phyloP scores from a whole-genome alignment of 164 flowering plant species.

The Tinospora cordifolia region DNA sequence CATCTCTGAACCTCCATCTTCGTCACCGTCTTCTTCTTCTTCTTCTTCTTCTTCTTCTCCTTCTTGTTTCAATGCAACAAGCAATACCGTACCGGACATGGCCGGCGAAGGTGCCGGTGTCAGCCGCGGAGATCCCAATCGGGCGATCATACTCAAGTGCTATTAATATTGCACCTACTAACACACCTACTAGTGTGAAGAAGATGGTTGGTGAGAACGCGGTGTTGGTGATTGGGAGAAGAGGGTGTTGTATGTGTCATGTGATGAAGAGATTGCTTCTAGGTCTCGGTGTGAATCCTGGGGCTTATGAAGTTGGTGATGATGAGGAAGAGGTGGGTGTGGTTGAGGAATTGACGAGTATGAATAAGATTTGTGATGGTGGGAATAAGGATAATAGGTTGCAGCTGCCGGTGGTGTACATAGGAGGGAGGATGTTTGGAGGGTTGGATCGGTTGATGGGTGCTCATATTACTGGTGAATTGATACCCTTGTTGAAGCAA shows the following conservation, averaged over 20 bases:
- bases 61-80: constrained; percentile 33
- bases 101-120: constrained; percentile 15
- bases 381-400: not conserved
- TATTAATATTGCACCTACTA: not conserved
- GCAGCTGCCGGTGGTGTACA: constrained; percentile 52
- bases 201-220: constrained; percentile 50
- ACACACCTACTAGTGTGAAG: constrained; percentile 3
- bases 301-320: constrained; percentile 55
- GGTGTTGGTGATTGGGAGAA: constrained; percentile 47
- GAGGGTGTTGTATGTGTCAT: constrained; percentile 81
- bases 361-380: not conserved
- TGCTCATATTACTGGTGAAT: constrained; percentile 64
- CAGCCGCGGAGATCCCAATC: not conserved
- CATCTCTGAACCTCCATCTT: not conserved
- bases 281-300: constrained; percentile 65
- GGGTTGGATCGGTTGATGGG: constrained; percentile 67
- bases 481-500: constrained; percentile 48
- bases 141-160: not conserved
- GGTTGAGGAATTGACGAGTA: constrained; percentile 17
- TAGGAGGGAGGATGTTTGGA: constrained; percentile 64
- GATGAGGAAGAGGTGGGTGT: constrained; percentile 41
- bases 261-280: constrained; percentile 58
- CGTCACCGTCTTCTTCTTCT: not conserved
- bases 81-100: constrained; percentile 52
- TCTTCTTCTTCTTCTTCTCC: not conserved